Percentiles rank a stretch among this genome's conserved stretches.
Conservation (phyloP, 2,329 filamentous ascomycete species). For the Bretziella fagacearum region DNA sequence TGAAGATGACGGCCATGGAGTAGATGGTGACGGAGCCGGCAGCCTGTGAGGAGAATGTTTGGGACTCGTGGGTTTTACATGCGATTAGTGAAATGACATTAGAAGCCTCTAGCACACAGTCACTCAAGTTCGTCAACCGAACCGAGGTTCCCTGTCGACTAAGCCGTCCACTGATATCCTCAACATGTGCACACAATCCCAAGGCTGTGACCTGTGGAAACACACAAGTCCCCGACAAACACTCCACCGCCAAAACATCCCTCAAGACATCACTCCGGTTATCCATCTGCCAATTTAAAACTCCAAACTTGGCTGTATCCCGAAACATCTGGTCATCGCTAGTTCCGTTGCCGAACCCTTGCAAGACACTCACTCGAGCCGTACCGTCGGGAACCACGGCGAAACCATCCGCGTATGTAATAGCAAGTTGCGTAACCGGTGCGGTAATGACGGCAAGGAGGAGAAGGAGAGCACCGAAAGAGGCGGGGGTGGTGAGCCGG, state of each 20-base stretch:
- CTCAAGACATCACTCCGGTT: not conserved
- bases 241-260: slow-evolving; percentile 2
- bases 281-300: not conserved
- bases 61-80: slow-evolving; percentile 14
- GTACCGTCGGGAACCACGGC: not conserved
- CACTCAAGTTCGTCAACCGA: not conserved
- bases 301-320: not conserved
- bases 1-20: slow-evolving; percentile 19
- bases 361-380: slow-evolving; percentile 4
- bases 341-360: not conserved
- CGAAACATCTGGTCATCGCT: not conserved
- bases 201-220: slow-evolving; percentile 17
- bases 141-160: not conserved
- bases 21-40: slow-evolving; percentile 16
- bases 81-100: slow-evolving; percentile 5
- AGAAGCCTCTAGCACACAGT: not conserved
- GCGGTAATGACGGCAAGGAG: slow-evolving; percentile 16
- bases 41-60: slow-evolving; percentile 17
- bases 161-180: slow-evolving; percentile 18
- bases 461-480: slow-evolving; percentile 17
- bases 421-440: slow-evolving; percentile 13
- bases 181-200: slow-evolving; percentile 17
- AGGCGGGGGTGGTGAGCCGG: slow-evolving; percentile 18
- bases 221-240: slow-evolving; percentile 16
- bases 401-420: slow-evolving; percentile 6